Evolutionary conservation across 2,329 filamentous ascomycete genomes (phyloP), one percentile per base, ranked within the genome.

Genomic region (Magnaporthiopsis poae): DNA sequence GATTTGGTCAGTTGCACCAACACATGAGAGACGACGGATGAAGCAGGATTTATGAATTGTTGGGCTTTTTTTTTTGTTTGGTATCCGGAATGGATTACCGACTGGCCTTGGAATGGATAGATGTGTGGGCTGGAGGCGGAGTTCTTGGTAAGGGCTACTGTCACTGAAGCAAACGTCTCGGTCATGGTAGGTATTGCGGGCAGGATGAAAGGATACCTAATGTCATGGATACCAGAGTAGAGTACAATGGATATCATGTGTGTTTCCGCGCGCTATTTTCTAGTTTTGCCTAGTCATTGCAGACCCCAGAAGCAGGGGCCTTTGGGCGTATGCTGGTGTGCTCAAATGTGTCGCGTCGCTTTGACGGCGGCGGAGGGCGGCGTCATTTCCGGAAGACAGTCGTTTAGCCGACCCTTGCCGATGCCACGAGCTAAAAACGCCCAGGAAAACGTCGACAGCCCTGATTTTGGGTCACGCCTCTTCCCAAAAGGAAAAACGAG

Each of bases 21-120:
- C 60, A 61, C 64, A 35, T 46, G 13, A 46, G 39, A 60, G 64
- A 65, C 59, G 64, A 65, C 29, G 64, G 56, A 65, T 65, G 64
- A 65, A 65, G 21, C 60, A 65, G 46, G 64, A 65, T 56, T 60
- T 39, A 61, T 39, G n/a, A 60, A 64, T 35, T 46, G 25, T 64
- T 60, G 56, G 39, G 21, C 12, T 36, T 46, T 27, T 61, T 61
- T 65, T 60, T 29, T 61, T 61, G 60, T 61, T 61, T 31, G 46
- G 46, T n/a, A 56, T 56, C 21, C 11, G 21, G 7, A 56, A 56
- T 9, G 46, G 21, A 21, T 56, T 56, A 21, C 46, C 46, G 13
- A 25, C 15, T 56, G 18, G 7, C 25, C 25, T 31, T 61, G 60
- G n/a, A 29, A 46, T 3, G 60, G 60, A 56, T 56, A 56, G 21